phyloP scores from a whole-genome alignment of 495 filamentous ascomycete species.

The Amphirosellinia nigrospora region DNA sequence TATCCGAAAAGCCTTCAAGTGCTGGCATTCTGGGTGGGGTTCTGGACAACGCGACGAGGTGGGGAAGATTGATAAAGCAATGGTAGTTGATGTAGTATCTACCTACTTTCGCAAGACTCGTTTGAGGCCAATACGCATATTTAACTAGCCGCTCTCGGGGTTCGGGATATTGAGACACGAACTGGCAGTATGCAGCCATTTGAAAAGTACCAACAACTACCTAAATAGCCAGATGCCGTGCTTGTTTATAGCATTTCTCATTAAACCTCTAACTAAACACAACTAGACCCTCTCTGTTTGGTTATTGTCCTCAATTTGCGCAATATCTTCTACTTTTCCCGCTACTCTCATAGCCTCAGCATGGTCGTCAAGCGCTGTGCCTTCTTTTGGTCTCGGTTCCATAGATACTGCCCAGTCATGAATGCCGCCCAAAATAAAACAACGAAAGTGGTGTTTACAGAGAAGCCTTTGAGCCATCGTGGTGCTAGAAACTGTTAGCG shows the following conservation, averaged over 20 bases:
- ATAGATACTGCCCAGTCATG: conserved; percentile 1
- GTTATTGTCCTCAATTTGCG: background rate
- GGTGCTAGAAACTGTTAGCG: background rate
- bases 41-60: background rate
- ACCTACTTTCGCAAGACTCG: background rate
- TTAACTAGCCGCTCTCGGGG: background rate
- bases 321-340: background rate
- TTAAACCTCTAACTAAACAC: background rate
- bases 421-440: background rate
- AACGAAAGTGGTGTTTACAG: background rate
- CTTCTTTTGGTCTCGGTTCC: background rate
- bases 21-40: background rate
- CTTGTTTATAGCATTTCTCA: background rate
- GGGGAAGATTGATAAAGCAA: background rate
- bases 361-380: background rate
- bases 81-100: background rate
- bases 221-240: background rate
- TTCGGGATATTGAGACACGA: background rate
- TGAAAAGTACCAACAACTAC: background rate
- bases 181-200: background rate
- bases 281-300: background rate
- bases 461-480: background rate
- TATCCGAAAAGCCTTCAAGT: background rate
- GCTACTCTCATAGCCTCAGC: background rate
- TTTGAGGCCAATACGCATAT: background rate